phyloP scores from a whole-genome alignment of 2,329 filamentous ascomycete species.

The Colletotrichum costaricense region DNA sequence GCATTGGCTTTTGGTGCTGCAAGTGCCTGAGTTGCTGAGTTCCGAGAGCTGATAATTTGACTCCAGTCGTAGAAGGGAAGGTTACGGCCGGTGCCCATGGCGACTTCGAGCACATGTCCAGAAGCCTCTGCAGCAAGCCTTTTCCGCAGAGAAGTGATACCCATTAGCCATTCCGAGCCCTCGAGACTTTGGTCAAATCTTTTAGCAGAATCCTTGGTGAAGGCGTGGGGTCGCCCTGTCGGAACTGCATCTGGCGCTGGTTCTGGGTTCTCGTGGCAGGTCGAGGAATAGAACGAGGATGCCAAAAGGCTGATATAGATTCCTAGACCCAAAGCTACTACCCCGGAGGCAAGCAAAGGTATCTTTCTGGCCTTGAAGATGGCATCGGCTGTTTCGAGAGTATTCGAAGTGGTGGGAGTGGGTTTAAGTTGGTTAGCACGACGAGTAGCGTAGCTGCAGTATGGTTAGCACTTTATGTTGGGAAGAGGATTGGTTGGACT shows the following conservation, averaged over 20 bases:
- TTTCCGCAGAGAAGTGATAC: slow-evolving; percentile 63
- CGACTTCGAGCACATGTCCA: slow-evolving; percentile 72
- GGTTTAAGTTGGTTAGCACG: neutral
- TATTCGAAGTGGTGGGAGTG: neutral
- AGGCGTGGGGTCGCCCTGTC: slow-evolving; percentile 60
- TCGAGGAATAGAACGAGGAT: slow-evolving; percentile 16
- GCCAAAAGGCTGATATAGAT: slow-evolving; percentile 31
- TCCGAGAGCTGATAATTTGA: neutral
- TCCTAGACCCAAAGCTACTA: slow-evolving; percentile 31
- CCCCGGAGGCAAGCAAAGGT: slow-evolving; percentile 28
- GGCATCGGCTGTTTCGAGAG: slow-evolving; percentile 29
- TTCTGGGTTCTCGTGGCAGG: neutral
- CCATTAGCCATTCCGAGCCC: slow-evolving; percentile 66
- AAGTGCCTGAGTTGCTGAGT: neutral
- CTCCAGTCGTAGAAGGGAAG: slow-evolving; percentile 68
- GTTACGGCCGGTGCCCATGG: slow-evolving; percentile 72
- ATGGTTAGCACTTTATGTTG: neutral
- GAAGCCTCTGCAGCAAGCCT: slow-evolving; percentile 58
- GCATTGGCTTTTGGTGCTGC: neutral
- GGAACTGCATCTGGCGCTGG: slow-evolving; percentile 50
- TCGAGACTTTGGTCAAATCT: slow-evolving; percentile 71
- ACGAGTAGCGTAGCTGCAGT: neutral
- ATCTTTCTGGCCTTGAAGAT: slow-evolving; percentile 32
- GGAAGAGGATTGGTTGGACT: neutral
- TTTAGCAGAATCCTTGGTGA: slow-evolving; percentile 59